phyloP scores from a whole-genome alignment of 257 asterid species.

The Catharanthus roseus region DNA sequence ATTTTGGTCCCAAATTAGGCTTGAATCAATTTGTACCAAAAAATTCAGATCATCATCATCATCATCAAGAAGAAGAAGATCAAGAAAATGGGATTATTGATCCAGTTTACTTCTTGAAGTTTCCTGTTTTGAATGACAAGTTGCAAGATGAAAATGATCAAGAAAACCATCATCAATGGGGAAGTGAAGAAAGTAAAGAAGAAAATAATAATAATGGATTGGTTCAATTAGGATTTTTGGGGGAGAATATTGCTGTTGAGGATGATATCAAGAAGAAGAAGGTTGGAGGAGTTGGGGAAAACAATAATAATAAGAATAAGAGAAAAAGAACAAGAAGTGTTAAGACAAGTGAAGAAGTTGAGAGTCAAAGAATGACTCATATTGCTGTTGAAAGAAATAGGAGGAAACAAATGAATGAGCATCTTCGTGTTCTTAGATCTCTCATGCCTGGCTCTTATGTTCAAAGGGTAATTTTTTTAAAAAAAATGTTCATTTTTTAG shows the following conservation, averaged over 20 bases:
- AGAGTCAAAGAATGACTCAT: constrained; percentile 96
- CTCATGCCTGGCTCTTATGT: constrained; percentile 98
- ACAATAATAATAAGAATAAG: constrained; percentile 36
- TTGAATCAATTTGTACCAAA: constrained; percentile 49
- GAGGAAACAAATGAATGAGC: constrained; percentile 95
- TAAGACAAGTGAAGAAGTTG: constrained; percentile 85
- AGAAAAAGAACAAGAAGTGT: constrained; percentile 59
- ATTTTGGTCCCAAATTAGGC: constrained; percentile 64
- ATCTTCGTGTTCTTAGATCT: constrained; percentile 79
- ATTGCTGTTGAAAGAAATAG: constrained; percentile 90
- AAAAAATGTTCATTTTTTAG: too few species aligned
- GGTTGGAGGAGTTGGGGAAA: too few species aligned
- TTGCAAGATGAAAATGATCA: constrained; percentile 27
- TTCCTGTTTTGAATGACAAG: constrained; percentile 63
- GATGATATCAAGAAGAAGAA: background rate
- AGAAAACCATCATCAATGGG: too few species aligned
- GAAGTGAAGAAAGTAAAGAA: constrained; percentile 10
- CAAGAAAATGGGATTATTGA: constrained; percentile 50
- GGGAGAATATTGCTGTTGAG: constrained; percentile 31
- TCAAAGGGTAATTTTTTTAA: constrained; percentile 97
- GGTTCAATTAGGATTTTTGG: constrained; percentile 36
- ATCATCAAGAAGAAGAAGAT: too few species aligned
- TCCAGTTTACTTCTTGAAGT: constrained; percentile 70
- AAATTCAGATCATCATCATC: too few species aligned
- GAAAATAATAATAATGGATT: constrained; percentile 18